Evolutionary conservation across 169 alveolate genomes (phyloP), one percentile per base, ranked within the genome.

Genomic region (Plasmodium vivax): DNA sequence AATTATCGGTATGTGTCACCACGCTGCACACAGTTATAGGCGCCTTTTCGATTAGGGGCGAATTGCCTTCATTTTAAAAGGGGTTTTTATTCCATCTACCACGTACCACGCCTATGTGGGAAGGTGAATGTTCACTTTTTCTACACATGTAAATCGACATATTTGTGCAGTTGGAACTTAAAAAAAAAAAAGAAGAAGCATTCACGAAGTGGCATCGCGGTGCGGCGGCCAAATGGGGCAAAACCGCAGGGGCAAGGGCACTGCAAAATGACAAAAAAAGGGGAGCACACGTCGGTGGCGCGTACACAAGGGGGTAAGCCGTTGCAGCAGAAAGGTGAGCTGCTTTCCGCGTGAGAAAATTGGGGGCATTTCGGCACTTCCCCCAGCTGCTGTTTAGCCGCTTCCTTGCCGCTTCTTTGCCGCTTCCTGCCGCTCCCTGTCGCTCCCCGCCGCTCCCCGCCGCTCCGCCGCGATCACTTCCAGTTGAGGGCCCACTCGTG

Each of bases 401-500:
- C n/a, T n/a, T n/a, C n/a, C n/a, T n/a, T n/a, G n/a, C n/a, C n/a
- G n/a, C n/a, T n/a, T n/a, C n/a, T n/a, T n/a, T n/a, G n/a, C n/a
- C n/a, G n/a, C n/a, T n/a, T n/a, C n/a, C n/a, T n/a, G n/a, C n/a
- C n/a, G n/a, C n/a, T n/a, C n/a, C n/a, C n/a, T n/a, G n/a, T n/a
- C n/a, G n/a, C 41, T 38, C 19, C 3, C 6, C 62, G 27, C 62
- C 14, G 62, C n/a, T n/a, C n/a, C n/a, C n/a, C n/a, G n/a, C n/a
- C n/a, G n/a, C n/a, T n/a, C n/a, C n/a, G n/a, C n/a, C n/a, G n/a
- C n/a, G n/a, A n/a, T 94, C 84, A 97, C 56, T 95, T 96, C 98
- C 98, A 97, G 92, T 97, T 97, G 16, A 96, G 77, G 2, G 99
- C 98, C 98, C 98, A 97, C 30, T 97, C 97, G 90, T 97, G 99